A percentile compares a stretch with the other conserved stretches of the same genome.
These are phyloP conservation scores for Suhomyces faveliae DNA, from an alignment of 805 yeast genomes.

Conservation along the genomic window DNA sequence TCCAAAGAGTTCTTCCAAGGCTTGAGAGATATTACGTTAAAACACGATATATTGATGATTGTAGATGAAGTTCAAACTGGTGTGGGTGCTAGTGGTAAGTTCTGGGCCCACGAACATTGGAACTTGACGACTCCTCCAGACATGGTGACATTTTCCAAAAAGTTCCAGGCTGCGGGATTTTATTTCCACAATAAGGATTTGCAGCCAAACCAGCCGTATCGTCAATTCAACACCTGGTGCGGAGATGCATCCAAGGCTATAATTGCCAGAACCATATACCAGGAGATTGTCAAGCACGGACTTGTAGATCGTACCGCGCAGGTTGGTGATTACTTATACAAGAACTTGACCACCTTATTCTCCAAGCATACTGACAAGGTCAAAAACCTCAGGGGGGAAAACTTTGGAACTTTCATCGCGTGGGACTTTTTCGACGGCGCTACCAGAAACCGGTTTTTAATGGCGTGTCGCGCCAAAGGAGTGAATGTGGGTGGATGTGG, in stretches of 20 bases:
- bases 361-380: conserved; percentile 41
- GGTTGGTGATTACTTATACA: conserved; percentile 55
- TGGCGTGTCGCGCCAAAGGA: conserved; percentile 48
- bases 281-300: conserved; percentile 50
- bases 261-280: conserved; percentile 58
- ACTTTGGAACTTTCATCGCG: conserved; percentile 64
- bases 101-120: conserved; percentile 75
- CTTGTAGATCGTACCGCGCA: conserved; percentile 48
- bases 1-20: conserved; percentile 60
- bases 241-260: conserved; percentile 72
- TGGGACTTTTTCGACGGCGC: conserved; percentile 51
- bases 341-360: conserved; percentile 38
- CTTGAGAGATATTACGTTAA: conserved; percentile 56
- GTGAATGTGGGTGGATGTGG: conserved; percentile 72
- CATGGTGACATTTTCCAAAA: conserved; percentile 68
- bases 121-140: conserved; percentile 62
- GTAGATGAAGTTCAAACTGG: conserved; percentile 77
- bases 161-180: conserved; percentile 73
- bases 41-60: conserved; percentile 57
- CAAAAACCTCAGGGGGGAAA: conserved; percentile 58
- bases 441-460: conserved; percentile 48
- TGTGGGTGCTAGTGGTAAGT: conserved; percentile 68
- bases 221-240: conserved; percentile 79
- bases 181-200: conserved; percentile 59
- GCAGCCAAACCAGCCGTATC: conserved; percentile 59